Evolutionary conservation across 495 filamentous ascomycete genomes (phyloP).

Genomic region (Chaetomium tenue): DNA sequence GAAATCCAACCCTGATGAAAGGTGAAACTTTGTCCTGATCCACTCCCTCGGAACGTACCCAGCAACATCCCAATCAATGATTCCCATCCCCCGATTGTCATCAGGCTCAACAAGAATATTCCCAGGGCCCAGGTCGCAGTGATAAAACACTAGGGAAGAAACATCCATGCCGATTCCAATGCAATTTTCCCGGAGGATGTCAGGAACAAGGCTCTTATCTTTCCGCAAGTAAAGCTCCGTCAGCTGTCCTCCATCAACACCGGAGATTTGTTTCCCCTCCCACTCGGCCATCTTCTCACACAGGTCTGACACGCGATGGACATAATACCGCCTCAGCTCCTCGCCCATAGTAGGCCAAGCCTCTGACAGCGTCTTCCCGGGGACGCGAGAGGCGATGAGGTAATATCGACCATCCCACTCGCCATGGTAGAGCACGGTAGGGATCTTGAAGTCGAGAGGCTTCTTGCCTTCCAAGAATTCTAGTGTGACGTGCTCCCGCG

Average conservation of each 20-base stretch:
- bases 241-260: conserved; percentile 18
- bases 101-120: conserved; percentile 20
- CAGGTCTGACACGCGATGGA: conserved; percentile 12
- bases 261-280: conserved; percentile 4
- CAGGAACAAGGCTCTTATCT: not conserved
- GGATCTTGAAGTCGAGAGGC: not conserved
- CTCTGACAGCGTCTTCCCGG: conserved; percentile 10
- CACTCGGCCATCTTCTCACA: conserved; percentile 14
- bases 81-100: conserved; percentile 9
- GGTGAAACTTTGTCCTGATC: conserved; percentile 22
- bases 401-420: conserved; percentile 18
- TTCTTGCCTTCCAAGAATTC: conserved; percentile 17
- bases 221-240: conserved; percentile 4
- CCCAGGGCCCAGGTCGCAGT: conserved; percentile 21
- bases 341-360: conserved; percentile 22
- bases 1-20: conserved; percentile 22
- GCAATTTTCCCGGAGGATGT: not conserved
- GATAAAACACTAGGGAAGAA: conserved; percentile 17
- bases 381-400: conserved; percentile 13
- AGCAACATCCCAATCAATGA: conserved; percentile 23
- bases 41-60: conserved; percentile 25
- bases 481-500: conserved; percentile 22
- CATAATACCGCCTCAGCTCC: conserved; percentile 9
- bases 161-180: conserved; percentile 20
- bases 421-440: not conserved